Base-by-base conservation (phyloP, 495 filamentous ascomycete genomes). In the Neurospora africana region DNA sequence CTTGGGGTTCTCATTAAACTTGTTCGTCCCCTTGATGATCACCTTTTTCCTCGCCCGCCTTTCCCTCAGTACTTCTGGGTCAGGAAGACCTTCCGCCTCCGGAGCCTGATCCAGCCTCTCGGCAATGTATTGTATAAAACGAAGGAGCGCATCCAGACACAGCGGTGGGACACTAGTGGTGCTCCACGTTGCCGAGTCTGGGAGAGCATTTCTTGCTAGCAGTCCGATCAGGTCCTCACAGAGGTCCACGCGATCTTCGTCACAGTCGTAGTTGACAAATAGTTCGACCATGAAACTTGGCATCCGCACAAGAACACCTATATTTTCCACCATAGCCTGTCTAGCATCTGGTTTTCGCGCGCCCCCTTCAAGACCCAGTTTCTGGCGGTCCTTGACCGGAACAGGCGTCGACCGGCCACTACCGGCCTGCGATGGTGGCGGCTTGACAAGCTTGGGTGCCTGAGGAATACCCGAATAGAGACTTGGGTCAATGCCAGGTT, bases 141-240 rank as follows among this genome's bases (percentile, higher is more conserved):
- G 89, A 17, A 99, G 85, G 2, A 98, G 86, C 67, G 95, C 91
- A 77, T 99, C 95, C 10, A 99, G 83, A 77, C 96, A 99, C 23
- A 99, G 81, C 4, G 96, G 95, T 21, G 95, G 95, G 13, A 99
- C 95, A 78, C 96, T 99, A 35, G 95, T 98, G 0, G 95, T 99
- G 80, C 95, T 99, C 95, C 95, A 99, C 30, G 95, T 98, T 13
- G 94, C 96, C 4, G 95, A 97, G 77, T 99, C 95, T 9, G 95
- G 95, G 75, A 99, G 93, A 11, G 95, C 95, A 77, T 97, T 98
- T 71, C 95, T 86, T 36, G 95, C 94, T 43, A 99, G 85, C 43
- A 99, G 82, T 4, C 95, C 95, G 61, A 99, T 88, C 86, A 98
- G 90, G 77, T 99, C 95, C 80, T 96, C 93, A 76, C 96, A 99